These are phyloP conservation scores for Bocquillonia castaneifolia DNA, from an alignment of 441 rosid genomes.

Conservation along the genomic window DNA sequence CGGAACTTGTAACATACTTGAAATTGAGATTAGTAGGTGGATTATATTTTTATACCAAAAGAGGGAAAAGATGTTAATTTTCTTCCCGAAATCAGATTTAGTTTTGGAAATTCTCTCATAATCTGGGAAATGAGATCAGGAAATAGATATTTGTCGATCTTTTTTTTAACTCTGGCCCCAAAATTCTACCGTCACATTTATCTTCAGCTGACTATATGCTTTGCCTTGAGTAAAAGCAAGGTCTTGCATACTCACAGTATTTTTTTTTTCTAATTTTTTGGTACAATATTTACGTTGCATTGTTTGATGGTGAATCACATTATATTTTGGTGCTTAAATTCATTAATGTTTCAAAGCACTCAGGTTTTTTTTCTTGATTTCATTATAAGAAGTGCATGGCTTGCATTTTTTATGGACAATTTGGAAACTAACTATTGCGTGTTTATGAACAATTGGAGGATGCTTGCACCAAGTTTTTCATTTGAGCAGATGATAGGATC, in stretches of 20 bases:
- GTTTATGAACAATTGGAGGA: too few relatives aligned
- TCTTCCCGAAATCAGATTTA: constrained; percentile 11
- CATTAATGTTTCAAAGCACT: too few relatives aligned
- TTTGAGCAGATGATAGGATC: too few relatives aligned
- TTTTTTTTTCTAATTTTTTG: background rate
- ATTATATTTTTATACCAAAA: constrained; percentile 15
- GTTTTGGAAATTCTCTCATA: background rate
- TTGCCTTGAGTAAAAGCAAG: background rate
- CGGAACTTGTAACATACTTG: constrained; percentile 34
- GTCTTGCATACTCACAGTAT: background rate
- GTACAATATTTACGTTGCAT: too few relatives aligned
- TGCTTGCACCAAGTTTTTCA: too few relatives aligned
- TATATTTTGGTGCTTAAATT: too few relatives aligned
- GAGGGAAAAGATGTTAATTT: background rate
- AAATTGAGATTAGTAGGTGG: constrained; percentile 17
- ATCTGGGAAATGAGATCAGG: background rate
- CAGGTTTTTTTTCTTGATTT: too few relatives aligned
- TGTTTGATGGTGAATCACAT: too few relatives aligned
- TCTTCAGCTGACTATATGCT: background rate
- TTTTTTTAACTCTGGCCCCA: background rate
- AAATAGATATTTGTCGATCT: background rate
- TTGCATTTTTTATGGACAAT: too few relatives aligned
- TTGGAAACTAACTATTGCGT: too few relatives aligned
- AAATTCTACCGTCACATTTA: background rate
- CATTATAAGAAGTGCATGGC: too few relatives aligned